Base-by-base conservation (phyloP, 371 early-diverging fungal genomes). In the Sporodiniella umbellata region DNA sequence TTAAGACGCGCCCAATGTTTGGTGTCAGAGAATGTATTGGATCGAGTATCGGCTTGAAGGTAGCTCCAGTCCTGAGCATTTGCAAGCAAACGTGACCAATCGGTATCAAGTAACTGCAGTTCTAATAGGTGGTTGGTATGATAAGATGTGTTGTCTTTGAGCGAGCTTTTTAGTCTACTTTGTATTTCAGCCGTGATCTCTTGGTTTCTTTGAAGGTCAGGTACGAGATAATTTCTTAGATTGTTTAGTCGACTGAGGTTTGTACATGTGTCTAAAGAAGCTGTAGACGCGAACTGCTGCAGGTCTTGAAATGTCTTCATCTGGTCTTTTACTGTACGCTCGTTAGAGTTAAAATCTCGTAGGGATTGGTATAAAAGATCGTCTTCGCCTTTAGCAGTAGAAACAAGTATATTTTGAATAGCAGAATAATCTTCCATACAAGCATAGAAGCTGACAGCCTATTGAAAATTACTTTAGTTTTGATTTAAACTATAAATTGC, bases 361-460 rank as follows among this genome's bases (percentile, higher is more conserved):
- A 70, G 31, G 19, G 57, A 51, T 18, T 51, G 39, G 11, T 56
- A 50, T 10, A 63, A 43, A 19, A 60, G 51, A 10, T 47, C 48
- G 25, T 60, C 56, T 33, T 60, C 53, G n/a, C 62, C 31, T 2
- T 47, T 58, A 8, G 49, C 33, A 2, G 51, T 52, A 4, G 48
- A 37, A 8, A 55, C 43, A 15, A 55, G 26, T 14, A 58, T 8
- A 0, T 31, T 24, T 25, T 55, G 50, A 0, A 71, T 39, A 3
- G 60, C 22, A 2, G 56, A 54, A 22, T 72, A 72, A 28, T 72
- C 70, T 50, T 70, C 64, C 21, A 68, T 22, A 15, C 58, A 62
- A 0, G 66, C 56, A 22, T 64, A 70, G 33, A 60, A 72, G 22
- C 68, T 54, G 3, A 66, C 33, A 1, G 56, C 66, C 51, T 40